phyloP scores from a whole-genome alignment of 2,329 filamentous ascomycete genomes.

The Aspergillus bombycis region DNA sequence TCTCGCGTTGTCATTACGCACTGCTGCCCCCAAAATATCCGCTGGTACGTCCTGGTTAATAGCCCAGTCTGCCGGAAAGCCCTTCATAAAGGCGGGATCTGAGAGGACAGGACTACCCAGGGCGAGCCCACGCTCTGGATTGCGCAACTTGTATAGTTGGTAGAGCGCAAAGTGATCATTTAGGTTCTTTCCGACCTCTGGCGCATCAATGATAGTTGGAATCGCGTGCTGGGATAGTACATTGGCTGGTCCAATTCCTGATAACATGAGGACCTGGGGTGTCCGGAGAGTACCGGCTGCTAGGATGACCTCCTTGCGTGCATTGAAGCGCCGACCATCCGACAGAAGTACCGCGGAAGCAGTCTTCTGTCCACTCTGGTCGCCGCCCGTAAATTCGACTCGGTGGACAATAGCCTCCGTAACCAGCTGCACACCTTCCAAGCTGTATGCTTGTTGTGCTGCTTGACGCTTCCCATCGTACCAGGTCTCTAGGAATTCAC shows the following conservation, averaged over 20 bases:
- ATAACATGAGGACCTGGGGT: conserved; percentile 4
- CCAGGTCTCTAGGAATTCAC: too few relatives aligned
- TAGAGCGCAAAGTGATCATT: conserved; percentile 10
- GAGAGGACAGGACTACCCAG: conserved; percentile 1
- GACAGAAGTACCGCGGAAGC: background rate
- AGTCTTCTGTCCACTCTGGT: too few relatives aligned
- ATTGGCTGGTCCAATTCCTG: background rate
- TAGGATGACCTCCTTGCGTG: conserved; percentile 1
- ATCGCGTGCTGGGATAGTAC: background rate
- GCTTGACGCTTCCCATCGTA: too few relatives aligned
- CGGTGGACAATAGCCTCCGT: too few relatives aligned
- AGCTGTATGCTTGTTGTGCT: too few relatives aligned
- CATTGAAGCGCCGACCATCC: background rate
- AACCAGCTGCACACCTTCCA: too few relatives aligned
- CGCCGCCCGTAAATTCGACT: too few relatives aligned
- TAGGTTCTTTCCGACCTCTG: conserved; percentile 11
- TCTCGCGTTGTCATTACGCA: too few relatives aligned
- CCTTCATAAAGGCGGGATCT: too few relatives aligned
- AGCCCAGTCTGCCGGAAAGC: too few relatives aligned
- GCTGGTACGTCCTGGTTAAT: too few relatives aligned
- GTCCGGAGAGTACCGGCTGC: background rate
- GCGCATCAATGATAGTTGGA: background rate
- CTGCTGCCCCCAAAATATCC: too few relatives aligned
- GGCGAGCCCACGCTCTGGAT: conserved; percentile 8
- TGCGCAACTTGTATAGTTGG: conserved; percentile 11